A percentile compares a stretch with the other conserved stretches of the same genome.
phyloP scores from a whole-genome alignment of 257 asterid genomes.

The Solanum boliviense region DNA sequence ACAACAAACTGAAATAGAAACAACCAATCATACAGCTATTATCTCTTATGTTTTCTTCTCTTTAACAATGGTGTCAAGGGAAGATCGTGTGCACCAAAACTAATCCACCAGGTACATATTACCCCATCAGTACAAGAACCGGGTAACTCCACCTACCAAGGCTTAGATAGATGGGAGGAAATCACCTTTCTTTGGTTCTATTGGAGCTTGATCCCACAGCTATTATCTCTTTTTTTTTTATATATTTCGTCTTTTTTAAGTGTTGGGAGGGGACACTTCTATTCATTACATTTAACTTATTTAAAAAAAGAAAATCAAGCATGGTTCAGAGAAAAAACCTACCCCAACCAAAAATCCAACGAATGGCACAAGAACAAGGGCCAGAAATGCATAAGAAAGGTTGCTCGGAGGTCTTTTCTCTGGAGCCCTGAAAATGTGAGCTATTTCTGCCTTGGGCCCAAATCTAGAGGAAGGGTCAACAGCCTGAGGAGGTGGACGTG shows the following conservation, averaged over 20 bases:
- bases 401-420: slow-evolving; percentile 74
- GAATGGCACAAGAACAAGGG: slow-evolving; percentile 65
- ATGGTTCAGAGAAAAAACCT: slow-evolving; percentile 1
- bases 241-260: not conserved
- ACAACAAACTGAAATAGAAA: not conserved
- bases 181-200: not conserved
- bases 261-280: not conserved
- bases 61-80: not conserved
- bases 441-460: slow-evolving; percentile 85
- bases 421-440: slow-evolving; percentile 82
- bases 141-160: not conserved
- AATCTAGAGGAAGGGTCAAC: slow-evolving; percentile 63
- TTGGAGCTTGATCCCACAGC: not conserved
- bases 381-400: slow-evolving; percentile 76
- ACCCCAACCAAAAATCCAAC: slow-evolving; percentile 91
- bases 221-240: not conserved
- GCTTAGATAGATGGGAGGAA: not conserved
- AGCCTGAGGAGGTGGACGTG: slow-evolving; percentile 80
- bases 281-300: not conserved
- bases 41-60: not conserved
- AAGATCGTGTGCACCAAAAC: not conserved
- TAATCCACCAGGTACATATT: not conserved
- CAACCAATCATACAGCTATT: not conserved
- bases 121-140: not conserved
- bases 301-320: not conserved